These are phyloP conservation scores for Wallacemonas sp. DNA, from an alignment of 208 protist species.

Conservation along the genomic window DNA sequence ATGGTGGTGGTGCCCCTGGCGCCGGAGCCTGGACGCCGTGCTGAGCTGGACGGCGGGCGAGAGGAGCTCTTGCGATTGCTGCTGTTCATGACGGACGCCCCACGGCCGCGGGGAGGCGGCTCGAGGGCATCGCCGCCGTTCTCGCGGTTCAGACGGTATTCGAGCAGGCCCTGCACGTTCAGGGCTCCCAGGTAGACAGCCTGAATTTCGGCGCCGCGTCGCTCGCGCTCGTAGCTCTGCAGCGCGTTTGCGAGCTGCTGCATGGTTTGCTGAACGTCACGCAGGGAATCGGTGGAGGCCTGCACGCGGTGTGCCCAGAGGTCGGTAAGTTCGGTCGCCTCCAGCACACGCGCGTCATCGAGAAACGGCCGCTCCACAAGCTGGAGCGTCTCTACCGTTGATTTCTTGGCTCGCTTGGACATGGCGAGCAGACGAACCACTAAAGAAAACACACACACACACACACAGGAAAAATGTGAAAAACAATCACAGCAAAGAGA, in stretches of 20 bases:
- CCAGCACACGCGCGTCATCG: neutral
- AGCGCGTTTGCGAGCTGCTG: conserved; percentile 7
- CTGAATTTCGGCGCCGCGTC: conserved; percentile 7
- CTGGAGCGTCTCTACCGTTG: conserved; percentile 5
- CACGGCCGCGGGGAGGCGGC: neutral
- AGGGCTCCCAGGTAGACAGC: conserved; percentile 15
- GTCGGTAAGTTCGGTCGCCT: conserved; percentile 1
- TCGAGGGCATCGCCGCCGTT: neutral
- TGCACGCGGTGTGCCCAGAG: conserved; percentile 17
- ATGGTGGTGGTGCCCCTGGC: neutral
- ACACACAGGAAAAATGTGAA: too few species aligned
- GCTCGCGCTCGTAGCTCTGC: conserved; percentile 10
- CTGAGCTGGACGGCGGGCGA: conserved; percentile 1
- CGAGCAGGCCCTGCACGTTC: conserved; percentile 9
- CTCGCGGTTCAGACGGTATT: conserved; percentile 6
- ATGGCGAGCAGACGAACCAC: too few species aligned
- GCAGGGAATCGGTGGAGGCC: neutral
- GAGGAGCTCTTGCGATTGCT: conserved; percentile 11
- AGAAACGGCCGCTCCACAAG: conserved; percentile 7
- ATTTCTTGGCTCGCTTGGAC: conserved; percentile 14
- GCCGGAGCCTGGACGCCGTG: conserved; percentile 5
- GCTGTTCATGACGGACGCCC: neutral
- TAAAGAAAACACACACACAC: too few species aligned
- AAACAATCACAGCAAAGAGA: too few species aligned
- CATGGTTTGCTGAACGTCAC: conserved; percentile 17